Evolutionary conservation across 176 grass and related monocot species (phyloP).

Genomic region (Oryza coarctata): DNA sequence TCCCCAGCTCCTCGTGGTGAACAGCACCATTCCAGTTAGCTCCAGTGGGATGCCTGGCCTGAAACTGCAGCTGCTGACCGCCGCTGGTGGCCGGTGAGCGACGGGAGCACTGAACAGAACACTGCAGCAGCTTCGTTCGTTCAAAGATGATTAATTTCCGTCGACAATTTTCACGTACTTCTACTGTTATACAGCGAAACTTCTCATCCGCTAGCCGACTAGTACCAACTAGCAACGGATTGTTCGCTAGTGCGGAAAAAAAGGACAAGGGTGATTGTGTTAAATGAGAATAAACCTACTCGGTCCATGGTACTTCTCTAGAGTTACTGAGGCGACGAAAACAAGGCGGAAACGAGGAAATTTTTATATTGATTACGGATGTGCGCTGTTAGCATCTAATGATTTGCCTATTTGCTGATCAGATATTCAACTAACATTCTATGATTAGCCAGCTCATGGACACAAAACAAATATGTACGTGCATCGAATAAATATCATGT

Average conservation of each 20-base stretch:
- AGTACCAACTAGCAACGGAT: background rate
- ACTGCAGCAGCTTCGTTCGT: background rate
- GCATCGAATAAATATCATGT: constrained; percentile 25
- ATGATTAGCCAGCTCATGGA: constrained; percentile 43
- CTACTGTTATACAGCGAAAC: background rate
- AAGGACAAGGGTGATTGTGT: background rate
- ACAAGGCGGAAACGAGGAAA: background rate
- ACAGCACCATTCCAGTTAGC: background rate
- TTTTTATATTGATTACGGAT: background rate
- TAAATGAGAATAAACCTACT: background rate
- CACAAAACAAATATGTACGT: background rate
- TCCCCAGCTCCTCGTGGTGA: background rate
- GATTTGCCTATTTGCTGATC: constrained; percentile 11
- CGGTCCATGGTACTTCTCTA: background rate
- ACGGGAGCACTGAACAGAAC: background rate
- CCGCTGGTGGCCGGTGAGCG: background rate
- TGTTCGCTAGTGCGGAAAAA: background rate
- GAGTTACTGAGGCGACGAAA: background rate
- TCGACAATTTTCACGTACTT: background rate
- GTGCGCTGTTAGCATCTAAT: constrained; percentile 13
- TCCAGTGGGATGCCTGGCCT: background rate
- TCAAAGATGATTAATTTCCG: background rate
- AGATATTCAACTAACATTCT: constrained; percentile 17
- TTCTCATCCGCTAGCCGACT: background rate
- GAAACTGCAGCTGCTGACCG: background rate